phyloP scores from a whole-genome alignment of 2,329 filamentous ascomycete species.

The Alternaria consortialis region DNA sequence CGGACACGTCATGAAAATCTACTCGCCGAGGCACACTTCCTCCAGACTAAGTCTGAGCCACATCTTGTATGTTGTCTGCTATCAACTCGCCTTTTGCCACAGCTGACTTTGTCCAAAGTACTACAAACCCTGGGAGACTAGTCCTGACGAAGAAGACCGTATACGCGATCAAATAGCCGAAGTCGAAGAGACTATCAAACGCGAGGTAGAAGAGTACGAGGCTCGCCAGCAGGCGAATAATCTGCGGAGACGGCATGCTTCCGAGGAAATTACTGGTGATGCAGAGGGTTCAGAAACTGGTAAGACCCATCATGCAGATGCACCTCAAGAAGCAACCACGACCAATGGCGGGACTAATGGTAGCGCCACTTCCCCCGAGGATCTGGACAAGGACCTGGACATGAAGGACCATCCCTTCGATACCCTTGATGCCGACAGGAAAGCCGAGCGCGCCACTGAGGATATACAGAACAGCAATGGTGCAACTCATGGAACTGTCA shows the following conservation, averaged over 20 bases:
- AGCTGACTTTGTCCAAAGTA: slow-evolving; percentile 64
- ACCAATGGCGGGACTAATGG: slow-evolving; percentile 41
- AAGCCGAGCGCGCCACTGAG: slow-evolving; percentile 21
- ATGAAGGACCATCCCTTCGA: slow-evolving; percentile 37
- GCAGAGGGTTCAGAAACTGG: slow-evolving; percentile 29
- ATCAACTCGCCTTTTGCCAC: background rate
- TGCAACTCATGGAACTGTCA: slow-evolving; percentile 38
- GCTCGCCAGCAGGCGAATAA: slow-evolving; percentile 46
- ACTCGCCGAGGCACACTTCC: slow-evolving; percentile 74
- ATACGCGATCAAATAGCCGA: slow-evolving; percentile 76
- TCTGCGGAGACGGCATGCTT: slow-evolving; percentile 29
- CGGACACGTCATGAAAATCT: slow-evolving; percentile 75
- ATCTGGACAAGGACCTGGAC: slow-evolving; percentile 39
- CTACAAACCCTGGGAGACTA: slow-evolving; percentile 84
- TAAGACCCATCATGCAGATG: slow-evolving; percentile 38
- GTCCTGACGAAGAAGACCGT: slow-evolving; percentile 70
- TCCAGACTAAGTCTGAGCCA: slow-evolving; percentile 76
- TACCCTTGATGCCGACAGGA: slow-evolving; percentile 27
- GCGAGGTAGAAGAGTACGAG: slow-evolving; percentile 72
- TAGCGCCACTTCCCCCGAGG: slow-evolving; percentile 28
- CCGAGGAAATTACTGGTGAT: slow-evolving; percentile 25
- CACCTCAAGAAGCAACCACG: slow-evolving; percentile 22
- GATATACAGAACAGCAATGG: slow-evolving; percentile 28
- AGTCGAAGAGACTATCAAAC: slow-evolving; percentile 69
- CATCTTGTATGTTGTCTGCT: slow-evolving; percentile 68